Conservation (phyloP, 352 stramenopile genomes). For the Pseudoperonospora humuli region DNA sequence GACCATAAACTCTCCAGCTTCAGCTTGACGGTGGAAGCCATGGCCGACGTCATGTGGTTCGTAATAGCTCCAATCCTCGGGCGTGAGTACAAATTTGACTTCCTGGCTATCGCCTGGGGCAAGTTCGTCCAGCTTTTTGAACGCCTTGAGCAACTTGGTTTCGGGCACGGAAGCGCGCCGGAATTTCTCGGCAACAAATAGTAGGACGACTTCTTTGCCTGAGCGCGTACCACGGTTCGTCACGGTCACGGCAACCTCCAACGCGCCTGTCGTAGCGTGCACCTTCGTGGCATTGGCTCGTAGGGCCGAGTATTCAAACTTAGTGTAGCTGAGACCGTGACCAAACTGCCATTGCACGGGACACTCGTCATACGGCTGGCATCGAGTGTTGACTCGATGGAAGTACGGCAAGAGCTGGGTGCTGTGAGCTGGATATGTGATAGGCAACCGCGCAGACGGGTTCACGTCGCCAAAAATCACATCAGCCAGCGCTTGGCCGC, state of each 20-base stretch:
- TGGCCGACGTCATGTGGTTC: slow-evolving; percentile 29
- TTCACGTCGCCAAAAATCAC: slow-evolving; percentile 72
- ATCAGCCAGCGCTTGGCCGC: slow-evolving; percentile 77
- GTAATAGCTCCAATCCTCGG: slow-evolving; percentile 51
- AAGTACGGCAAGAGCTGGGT: slow-evolving; percentile 37
- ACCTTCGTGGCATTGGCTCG: slow-evolving; percentile 30
- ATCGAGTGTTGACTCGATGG: slow-evolving; percentile 56
- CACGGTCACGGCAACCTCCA: slow-evolving; percentile 41
- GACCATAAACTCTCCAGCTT: slow-evolving; percentile 50
- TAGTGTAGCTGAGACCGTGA: slow-evolving; percentile 58
- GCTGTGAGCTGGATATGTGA: slow-evolving; percentile 51
- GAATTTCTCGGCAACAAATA: slow-evolving; percentile 58
- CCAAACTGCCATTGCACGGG: slow-evolving; percentile 55
- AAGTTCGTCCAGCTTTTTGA: slow-evolving; percentile 50
- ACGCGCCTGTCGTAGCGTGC: slow-evolving; percentile 16
- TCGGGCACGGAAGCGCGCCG: slow-evolving; percentile 47
- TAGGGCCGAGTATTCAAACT: slow-evolving; percentile 54
- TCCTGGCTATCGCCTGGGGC: slow-evolving; percentile 15
- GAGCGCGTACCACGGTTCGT: slow-evolving; percentile 41
- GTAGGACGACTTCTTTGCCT: slow-evolving; percentile 60
- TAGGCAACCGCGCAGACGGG: slow-evolving; percentile 63
- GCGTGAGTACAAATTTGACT: slow-evolving; percentile 39
- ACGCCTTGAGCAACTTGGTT: slow-evolving; percentile 69
- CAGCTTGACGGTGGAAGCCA: slow-evolving; percentile 29
- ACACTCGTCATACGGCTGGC: slow-evolving; percentile 44